Base-by-base conservation (phyloP, 2,329 filamentous ascomycete genomes). In the Fonsecaea erecta region DNA sequence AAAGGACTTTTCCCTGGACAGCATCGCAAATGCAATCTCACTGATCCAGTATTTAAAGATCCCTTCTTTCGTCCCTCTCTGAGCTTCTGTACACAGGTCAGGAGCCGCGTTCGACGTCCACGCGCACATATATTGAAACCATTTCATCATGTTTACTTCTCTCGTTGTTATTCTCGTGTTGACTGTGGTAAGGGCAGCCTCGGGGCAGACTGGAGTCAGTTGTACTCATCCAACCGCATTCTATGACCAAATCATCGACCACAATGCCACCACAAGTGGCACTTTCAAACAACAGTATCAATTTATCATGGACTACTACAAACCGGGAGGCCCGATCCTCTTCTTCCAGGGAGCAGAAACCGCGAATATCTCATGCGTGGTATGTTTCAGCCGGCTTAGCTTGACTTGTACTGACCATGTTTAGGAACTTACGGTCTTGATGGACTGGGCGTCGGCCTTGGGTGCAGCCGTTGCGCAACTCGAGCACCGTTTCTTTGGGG, bases 201-300 rank as follows among this genome's bases (percentile, higher is more conserved):
- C 18, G 7, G 37, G 37, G 37, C 37, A 18, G n/a, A 43, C 37
- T n/a, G 37, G 37, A 8, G 37, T 43, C 18, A 48, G 26, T 11
- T 48, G 43, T 16, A 48, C 43, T 3, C 18, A 24, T 48, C 32
- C 52, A 11, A 63, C 60, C 2, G 40, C 56, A 18, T 63, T 63
- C 60, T 63, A 57, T 34, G 35, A 18, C 12, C 60, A 63, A 12
- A 32, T 24, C 7, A 40, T 63, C n/a, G 60, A 63, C 28, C 60
- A 63, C 12, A 40, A 40, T 7, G 35, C 48, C 28, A 34, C 52
- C 12, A 57, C 32, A 12, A 32, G 18, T n/a, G 62, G 56, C 12
- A 62, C 62, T 5, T 65, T 65, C 34, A 35, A 48, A n/a, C 62
- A 65, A 40, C 62, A 65, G 28, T 65, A 65, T 30, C 57, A 65